Percentiles rank a stretch among this genome's conserved stretches.
Evolutionary conservation across 2,329 filamentous ascomycete species (phyloP).

Genomic region (Pseudogymnoascus sp.): DNA sequence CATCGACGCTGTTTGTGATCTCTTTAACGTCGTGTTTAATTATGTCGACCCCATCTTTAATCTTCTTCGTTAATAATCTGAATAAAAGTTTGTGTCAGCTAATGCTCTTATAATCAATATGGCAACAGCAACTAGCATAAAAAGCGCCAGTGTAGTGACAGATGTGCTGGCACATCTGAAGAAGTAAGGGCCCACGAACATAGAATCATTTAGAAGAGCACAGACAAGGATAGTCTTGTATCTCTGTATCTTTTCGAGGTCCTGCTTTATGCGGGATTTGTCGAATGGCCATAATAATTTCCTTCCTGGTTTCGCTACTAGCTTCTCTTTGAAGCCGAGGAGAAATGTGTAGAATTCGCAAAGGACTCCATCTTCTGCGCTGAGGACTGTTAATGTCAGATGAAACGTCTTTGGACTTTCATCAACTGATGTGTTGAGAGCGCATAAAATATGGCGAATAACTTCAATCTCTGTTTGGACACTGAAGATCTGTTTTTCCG

Average conservation of each 20-base stretch:
- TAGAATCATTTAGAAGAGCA: neutral
- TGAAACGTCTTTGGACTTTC: neutral
- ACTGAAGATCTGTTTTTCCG: neutral
- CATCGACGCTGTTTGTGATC: neutral
- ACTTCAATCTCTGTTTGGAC: neutral
- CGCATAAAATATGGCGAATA: neutral
- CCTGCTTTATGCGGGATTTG: neutral
- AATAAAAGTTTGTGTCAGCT: neutral
- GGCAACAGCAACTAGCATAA: neutral
- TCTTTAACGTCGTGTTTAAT: neutral
- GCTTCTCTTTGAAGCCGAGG: neutral
- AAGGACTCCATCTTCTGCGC: neutral
- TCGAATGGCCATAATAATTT: neutral
- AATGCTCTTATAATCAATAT: neutral
- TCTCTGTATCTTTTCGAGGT: neutral
- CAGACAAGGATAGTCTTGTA: neutral
- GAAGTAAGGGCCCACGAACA: neutral
- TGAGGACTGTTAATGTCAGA: neutral
- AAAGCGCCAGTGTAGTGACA: neutral
- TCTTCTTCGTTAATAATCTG: neutral
- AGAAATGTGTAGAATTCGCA: neutral
- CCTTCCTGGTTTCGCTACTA: neutral
- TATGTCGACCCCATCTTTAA: neutral
- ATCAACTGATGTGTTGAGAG: neutral
- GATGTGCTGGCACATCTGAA: neutral